phyloP scores from a whole-genome alignment of 306 rosid genomes.

The Cicer judaicum region DNA sequence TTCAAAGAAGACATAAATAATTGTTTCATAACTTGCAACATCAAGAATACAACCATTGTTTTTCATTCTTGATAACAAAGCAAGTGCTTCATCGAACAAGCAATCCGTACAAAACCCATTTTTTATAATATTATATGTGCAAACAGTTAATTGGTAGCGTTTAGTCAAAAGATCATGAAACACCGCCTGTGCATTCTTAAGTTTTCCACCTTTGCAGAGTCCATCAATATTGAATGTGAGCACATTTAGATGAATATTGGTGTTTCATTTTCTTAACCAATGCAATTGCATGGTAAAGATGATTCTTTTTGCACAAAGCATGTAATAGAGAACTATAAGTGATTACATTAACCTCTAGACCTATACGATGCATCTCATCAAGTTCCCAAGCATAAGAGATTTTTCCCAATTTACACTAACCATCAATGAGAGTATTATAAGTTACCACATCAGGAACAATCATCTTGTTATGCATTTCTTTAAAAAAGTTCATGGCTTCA shows the following conservation, averaged over 20 bases:
- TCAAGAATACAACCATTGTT: background rate
- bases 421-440: background rate
- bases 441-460: background rate
- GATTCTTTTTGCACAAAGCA: background rate
- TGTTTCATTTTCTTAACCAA: background rate
- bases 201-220: background rate
- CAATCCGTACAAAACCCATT: background rate
- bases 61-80: background rate
- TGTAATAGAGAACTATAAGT: background rate
- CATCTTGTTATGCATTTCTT: background rate
- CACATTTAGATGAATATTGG: background rate
- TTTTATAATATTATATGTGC: background rate
- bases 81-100: background rate
- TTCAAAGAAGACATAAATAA: background rate
- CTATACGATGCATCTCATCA: background rate
- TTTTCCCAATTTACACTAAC: background rate
- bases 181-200: background rate
- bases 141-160: background rate
- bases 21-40: background rate
- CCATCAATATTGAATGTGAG: background rate
- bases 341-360: background rate
- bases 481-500: background rate
- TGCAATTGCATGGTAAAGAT: background rate
- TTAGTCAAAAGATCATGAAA: background rate
- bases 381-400: background rate